Base-by-base conservation (phyloP, 2,329 filamentous ascomycete species). In the Botrytis tulipae region DNA sequence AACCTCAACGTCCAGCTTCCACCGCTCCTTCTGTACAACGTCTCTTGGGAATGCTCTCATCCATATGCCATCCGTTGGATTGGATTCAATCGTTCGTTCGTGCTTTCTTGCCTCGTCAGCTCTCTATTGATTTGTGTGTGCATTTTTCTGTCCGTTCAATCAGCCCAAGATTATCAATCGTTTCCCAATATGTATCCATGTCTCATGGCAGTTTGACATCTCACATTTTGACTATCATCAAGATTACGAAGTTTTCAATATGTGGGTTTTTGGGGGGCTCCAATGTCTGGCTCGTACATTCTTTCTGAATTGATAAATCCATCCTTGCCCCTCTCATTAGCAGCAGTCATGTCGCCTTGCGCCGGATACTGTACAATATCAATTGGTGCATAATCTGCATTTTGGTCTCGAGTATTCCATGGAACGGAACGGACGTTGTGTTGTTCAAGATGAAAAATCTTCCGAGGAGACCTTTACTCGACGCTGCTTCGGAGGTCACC, bases 371-470 rank as follows among this genome's bases (percentile, higher is more conserved):
- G 66, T 42, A 68, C 66, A 29, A 68, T 32, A 57, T 18, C 35
- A 42, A 54, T 68, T 54, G 51, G 37, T 68, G 65, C 65, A 68
- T 68, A 40, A 68, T 68, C 65, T 40, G 32, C 48, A 57, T 32
- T 57, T 32, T 9, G 18, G 37, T 42, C 37, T 69, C 48, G 66
- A 69, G 66, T 69, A n/a, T 69, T 57, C 66, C 48, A 57, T 69
- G 66, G 66, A 69, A 42, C 66, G 48, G 66, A 57, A 42, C 66
- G 66, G 48, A 69, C n/a, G 66, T 69, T 57, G 66, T 69, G 66
- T 57, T 20, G 40, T 44, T 25, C 66, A 42, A 69, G 51, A 42
- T 69, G 48, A 69, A 29, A 42, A 69, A 57, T 57, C 25, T 18
- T 42, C 66, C 66, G 66, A 69, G 66, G n/a, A 57, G 14, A 57